phyloP scores from a whole-genome alignment of 2,329 filamentous ascomycete genomes.

The Penicillium verrucosum region DNA sequence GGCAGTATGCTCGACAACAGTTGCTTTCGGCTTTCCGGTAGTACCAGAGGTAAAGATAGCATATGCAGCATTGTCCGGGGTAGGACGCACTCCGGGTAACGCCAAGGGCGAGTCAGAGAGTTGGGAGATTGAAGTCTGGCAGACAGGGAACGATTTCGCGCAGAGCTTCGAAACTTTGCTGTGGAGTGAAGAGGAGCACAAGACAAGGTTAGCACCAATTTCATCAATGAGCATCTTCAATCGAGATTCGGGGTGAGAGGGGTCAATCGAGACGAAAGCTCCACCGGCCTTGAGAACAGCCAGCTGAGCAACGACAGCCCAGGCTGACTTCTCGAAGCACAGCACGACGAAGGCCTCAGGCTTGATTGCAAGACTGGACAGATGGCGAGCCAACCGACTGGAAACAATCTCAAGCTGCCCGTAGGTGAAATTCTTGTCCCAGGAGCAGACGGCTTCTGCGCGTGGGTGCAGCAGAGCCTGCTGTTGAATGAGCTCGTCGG shows the following conservation, averaged over 20 bases:
- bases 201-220: constrained; percentile 32
- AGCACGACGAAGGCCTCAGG: constrained; percentile 40
- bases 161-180: constrained; percentile 31
- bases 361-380: constrained; percentile 39
- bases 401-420: constrained; percentile 38
- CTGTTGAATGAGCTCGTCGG: constrained; percentile 38
- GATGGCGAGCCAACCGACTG: constrained; percentile 35
- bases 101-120: constrained; percentile 24
- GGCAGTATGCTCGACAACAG: constrained; percentile 60
- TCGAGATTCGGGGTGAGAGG: constrained; percentile 38
- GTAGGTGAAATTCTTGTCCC: constrained; percentile 40
- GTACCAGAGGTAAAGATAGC: constrained; percentile 45
- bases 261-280: constrained; percentile 43
- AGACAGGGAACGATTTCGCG: constrained; percentile 29
- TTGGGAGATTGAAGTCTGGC: constrained; percentile 25
- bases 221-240: constrained; percentile 36
- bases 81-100: constrained; percentile 14
- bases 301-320: constrained; percentile 42
- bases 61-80: constrained; percentile 48
- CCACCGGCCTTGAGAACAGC: constrained; percentile 44
- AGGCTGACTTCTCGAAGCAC: constrained; percentile 45
- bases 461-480: constrained; percentile 25
- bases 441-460: constrained; percentile 33
- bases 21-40: constrained; percentile 57
- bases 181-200: constrained; percentile 33